Base-by-base conservation (phyloP, 345 rosid species). In the Alliaria petiolata region DNA sequence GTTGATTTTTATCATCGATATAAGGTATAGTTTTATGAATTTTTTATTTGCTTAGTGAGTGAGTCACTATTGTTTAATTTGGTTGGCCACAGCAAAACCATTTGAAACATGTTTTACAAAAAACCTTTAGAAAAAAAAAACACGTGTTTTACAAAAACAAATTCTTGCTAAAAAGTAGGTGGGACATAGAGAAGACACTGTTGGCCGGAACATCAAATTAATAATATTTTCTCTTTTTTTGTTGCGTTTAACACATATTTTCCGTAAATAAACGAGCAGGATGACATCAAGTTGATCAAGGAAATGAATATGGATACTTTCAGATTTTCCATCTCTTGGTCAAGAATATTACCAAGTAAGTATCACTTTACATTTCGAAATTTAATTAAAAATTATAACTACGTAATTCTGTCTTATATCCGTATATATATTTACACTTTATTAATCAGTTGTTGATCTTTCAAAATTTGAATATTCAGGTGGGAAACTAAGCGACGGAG, bases 241-340 rank as follows among this genome's bases (percentile, higher is more conserved):
- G n/a, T n/a, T n/a, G n/a, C n/a, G 15, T 34, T 35, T 34, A 39
- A 25, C 49, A 22, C 9, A 25, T 25, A 40, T 40, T 35, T 60
- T n/a, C 28, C 38, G 35, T 15, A 36, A 51, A 1, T 8, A 4
- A 44, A n/a, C 10, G 12, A 22, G 36, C 72, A 82, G 85, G 85
- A 80, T 9, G 85, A 82, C 75, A 69, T 80, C 7, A 38, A 62
- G 4, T 9, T 70, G 30, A 70, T 82, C 45, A 82, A 80, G 46
- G 70, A 80, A 13, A 54, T 77, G 17, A 80, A 80, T 20, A 56
- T 77, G 40, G 80, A 80, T 58, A 70, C 58, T 17, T 80, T 74
- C 30, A 75, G 86, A 71, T 80, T 83, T 17, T 83, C 86, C 11
- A 65, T 83, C 22, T 78, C 83, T 4, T 82, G 86, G 83, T 55